These are phyloP conservation scores for Irpex sp. DNA, from an alignment of 1,284 basidiomycete genomes.

Conservation along the genomic window DNA sequence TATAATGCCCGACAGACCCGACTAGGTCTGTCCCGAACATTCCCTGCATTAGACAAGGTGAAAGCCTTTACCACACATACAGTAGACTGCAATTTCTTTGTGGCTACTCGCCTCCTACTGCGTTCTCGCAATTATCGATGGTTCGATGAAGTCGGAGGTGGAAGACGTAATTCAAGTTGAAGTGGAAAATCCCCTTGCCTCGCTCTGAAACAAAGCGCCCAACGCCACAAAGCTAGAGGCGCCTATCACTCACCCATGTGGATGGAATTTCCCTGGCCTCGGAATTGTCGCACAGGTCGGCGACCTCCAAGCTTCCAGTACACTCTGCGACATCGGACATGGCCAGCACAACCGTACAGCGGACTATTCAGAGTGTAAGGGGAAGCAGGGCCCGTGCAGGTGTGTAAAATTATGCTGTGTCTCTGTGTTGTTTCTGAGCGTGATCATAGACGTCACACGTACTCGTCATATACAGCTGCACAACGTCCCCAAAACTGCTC, in stretches of 20 bases:
- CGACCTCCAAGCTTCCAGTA: neutral
- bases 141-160: neutral
- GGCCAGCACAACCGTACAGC: neutral
- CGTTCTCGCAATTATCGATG: too few relatives aligned
- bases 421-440: neutral
- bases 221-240: neutral
- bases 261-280: too few relatives aligned
- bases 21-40: neutral
- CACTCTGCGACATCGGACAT: neutral
- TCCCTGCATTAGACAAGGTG: neutral
- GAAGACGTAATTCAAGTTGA: neutral
- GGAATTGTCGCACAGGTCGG: neutral
- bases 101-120: too few relatives aligned
- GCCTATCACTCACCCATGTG: neutral
- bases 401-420: neutral
- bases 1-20: neutral
- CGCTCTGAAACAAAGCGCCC: neutral
- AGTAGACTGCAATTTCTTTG: too few relatives aligned
- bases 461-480: constrained; percentile 4
- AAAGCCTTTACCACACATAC: too few relatives aligned
- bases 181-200: too few relatives aligned
- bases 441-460: neutral
- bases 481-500: constrained; percentile 47
- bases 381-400: neutral
- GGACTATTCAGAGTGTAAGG: neutral